These are phyloP conservation scores for Cerrena zonata DNA, from an alignment of 1,284 basidiomycete genomes.

Conservation along the genomic window DNA sequence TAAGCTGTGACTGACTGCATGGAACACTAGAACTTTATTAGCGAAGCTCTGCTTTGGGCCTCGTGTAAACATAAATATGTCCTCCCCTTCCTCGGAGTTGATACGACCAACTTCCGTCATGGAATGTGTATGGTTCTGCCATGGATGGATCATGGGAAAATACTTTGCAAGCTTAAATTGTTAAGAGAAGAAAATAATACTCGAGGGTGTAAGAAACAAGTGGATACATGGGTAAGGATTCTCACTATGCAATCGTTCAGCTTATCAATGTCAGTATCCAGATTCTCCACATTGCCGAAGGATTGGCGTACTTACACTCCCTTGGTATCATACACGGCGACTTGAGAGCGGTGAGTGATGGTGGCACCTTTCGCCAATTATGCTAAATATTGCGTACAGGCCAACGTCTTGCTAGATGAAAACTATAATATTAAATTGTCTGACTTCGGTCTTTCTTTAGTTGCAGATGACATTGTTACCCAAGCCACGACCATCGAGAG, in stretches of 20 bases:
- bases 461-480: background rate
- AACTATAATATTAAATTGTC: background rate
- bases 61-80: background rate
- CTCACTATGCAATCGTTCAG: background rate
- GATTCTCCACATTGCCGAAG: conserved; percentile 1
- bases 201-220: background rate
- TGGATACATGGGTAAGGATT: background rate
- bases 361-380: background rate
- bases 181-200: background rate
- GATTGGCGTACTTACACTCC: conserved; percentile 3
- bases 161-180: background rate
- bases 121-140: conserved; percentile 6
- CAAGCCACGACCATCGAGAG: background rate
- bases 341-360: conserved; percentile 1
- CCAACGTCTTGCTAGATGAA: conserved; percentile 1
- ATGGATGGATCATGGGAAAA: conserved; percentile 2
- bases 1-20: no score
- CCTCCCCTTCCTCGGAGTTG: conserved; percentile 6
- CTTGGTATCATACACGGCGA: conserved; percentile 5
- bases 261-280: background rate
- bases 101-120: background rate
- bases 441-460: conserved; percentile 1
- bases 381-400: background rate
- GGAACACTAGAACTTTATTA: background rate
- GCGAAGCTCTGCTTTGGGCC: background rate